Percentiles rank a stretch among this genome's conserved stretches.
These are phyloP conservation scores for Metrosideros polymorpha DNA, from an alignment of 441 rosid species.

Conservation along the genomic window DNA sequence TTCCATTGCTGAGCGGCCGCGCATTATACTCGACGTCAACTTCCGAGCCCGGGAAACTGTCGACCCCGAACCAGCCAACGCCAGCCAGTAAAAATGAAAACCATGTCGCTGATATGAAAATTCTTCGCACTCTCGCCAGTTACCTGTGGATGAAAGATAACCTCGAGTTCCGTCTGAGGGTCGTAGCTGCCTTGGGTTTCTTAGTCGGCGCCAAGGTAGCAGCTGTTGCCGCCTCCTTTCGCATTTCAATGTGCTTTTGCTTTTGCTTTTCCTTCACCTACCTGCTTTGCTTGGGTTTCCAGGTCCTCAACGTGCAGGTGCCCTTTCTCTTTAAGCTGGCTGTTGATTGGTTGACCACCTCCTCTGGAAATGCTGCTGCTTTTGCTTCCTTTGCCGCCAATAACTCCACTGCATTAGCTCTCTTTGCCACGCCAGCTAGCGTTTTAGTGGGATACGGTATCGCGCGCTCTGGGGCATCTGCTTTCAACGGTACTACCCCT, in stretches of 20 bases:
- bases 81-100: conserved; percentile 2
- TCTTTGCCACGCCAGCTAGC: conserved; percentile 75
- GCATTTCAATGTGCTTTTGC: neutral
- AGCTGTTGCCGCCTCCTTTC: neutral
- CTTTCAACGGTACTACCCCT: conserved; percentile 66
- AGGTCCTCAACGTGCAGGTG: conserved; percentile 72
- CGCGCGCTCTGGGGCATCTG: conserved; percentile 71
- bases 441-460: conserved; percentile 87
- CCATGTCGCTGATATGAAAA: conserved; percentile 53
- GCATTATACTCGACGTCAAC: conserved; percentile 36
- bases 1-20: conserved; percentile 26
- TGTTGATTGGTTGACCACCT: conserved; percentile 65
- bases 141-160: conserved; percentile 85
- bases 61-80: neutral
- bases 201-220: conserved; percentile 70
- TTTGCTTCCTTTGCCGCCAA: conserved; percentile 40
- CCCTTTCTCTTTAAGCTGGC: conserved; percentile 90
- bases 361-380: conserved; percentile 42
- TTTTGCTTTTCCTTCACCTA: neutral
- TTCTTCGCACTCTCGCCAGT: conserved; percentile 55
- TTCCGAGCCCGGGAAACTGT: neutral
- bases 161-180: conserved; percentile 67
- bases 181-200: conserved; percentile 62
- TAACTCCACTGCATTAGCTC: conserved; percentile 44
- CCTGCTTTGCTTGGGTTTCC: neutral